Conservation (phyloP, 1,284 basidiomycete genomes). For the Ceratobasidium papillatum region DNA sequence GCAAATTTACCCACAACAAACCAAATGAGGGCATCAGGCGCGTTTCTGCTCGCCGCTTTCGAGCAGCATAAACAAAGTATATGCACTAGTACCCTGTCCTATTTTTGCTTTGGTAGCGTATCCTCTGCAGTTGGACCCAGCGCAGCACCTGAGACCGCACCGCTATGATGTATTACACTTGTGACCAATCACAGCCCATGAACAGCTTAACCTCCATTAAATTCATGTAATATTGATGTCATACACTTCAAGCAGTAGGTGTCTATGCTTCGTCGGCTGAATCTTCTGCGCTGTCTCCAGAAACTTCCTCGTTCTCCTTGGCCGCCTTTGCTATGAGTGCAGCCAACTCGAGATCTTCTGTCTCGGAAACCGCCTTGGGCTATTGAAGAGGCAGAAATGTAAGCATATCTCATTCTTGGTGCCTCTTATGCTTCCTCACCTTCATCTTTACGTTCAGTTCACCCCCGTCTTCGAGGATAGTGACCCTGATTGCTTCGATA, state of each 20-base stretch:
- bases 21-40: constrained; percentile 16
- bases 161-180: neutral
- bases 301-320: constrained; percentile 92
- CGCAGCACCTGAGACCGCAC: neutral
- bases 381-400: constrained; percentile 50
- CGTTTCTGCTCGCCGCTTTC: neutral
- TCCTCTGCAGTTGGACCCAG: neutral
- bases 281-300: constrained; percentile 84
- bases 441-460: constrained; percentile 96
- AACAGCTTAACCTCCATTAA: neutral
- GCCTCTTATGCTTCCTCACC: constrained; percentile 58
- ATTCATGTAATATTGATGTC: neutral
- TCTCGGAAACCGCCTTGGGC: constrained; percentile 97
- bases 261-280: constrained; percentile 52
- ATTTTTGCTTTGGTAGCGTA: neutral
- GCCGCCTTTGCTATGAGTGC: constrained; percentile 93
- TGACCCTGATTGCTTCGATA: constrained; percentile 87
- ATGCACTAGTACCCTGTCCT: neutral
- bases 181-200: neutral
- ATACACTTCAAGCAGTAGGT: neutral
- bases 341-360: constrained; percentile 93
- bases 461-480: constrained; percentile 87
- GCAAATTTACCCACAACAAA: constrained; percentile 25
- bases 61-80: neutral
- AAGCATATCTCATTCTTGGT: neutral